Evolutionary conservation across 1,139 yeast genomes (phyloP).

Genomic region (Insectozyma bohioensis): DNA sequence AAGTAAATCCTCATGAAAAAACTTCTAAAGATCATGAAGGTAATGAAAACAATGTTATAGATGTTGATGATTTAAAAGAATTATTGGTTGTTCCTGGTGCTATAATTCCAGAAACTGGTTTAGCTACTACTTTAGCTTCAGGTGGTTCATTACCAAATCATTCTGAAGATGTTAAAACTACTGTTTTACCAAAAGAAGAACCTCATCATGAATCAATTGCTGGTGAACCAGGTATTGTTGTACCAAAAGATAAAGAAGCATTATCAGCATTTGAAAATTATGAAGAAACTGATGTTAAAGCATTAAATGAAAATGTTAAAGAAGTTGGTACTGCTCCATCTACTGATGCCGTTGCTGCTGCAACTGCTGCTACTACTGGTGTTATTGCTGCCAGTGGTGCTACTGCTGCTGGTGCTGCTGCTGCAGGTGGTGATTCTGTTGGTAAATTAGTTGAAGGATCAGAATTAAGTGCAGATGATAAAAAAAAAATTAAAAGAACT

Average conservation of each 20-base stretch:
- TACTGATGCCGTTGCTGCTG: constrained; percentile 17
- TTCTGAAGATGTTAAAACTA: constrained; percentile 33
- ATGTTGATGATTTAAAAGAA: constrained; percentile 36
- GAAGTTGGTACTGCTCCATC: constrained; percentile 43
- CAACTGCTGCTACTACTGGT: constrained; percentile 15
- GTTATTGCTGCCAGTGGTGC: constrained; percentile 13
- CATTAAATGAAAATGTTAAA: constrained; percentile 35
- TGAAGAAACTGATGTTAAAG: constrained; percentile 43
- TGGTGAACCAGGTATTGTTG: constrained; percentile 60
- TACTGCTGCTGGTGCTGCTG: constrained; percentile 10
- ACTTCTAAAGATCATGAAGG: constrained; percentile 52
- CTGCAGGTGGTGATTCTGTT: constrained; percentile 4
- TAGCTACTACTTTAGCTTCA: constrained; percentile 15
- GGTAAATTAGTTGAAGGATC: too few relatives aligned
- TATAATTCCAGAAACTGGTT: constrained; percentile 60
- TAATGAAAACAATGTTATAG: constrained; percentile 60
- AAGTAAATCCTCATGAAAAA: constrained; percentile 45
- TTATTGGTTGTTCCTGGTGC: constrained; percentile 29
- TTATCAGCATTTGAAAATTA: constrained; percentile 39
- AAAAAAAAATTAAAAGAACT: too few relatives aligned
- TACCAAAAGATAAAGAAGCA: constrained; percentile 40
- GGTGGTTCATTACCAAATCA: constrained; percentile 11
- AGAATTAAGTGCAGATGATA: too few relatives aligned
- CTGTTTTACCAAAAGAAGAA: constrained; percentile 58
- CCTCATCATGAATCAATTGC: constrained; percentile 35